Conservation (phyloP, 495 filamentous ascomycete genomes). For the Neurospora sp. region DNA sequence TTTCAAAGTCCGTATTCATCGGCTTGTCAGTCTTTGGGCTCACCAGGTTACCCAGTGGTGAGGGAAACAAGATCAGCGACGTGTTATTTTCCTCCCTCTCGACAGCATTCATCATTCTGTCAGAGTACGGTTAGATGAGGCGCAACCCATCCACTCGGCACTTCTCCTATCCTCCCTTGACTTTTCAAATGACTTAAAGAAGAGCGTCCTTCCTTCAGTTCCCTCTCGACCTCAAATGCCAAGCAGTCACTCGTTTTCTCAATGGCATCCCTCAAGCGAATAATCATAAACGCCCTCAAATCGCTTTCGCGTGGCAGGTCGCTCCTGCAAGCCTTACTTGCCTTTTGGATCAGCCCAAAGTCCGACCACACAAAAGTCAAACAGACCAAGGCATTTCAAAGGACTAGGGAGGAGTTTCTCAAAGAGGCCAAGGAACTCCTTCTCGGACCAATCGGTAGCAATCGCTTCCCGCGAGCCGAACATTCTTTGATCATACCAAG, state of each 20-base stretch:
- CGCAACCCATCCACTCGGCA: background rate
- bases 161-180: background rate
- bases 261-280: constrained; percentile 36
- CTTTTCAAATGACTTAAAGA: constrained; percentile 16
- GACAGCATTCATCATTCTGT: background rate
- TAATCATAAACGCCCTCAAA: constrained; percentile 33
- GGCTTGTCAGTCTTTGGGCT: background rate
- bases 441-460: constrained; percentile 23
- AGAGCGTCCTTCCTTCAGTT: background rate
- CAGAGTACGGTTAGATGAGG: background rate
- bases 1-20: background rate
- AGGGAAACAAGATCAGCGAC: background rate
- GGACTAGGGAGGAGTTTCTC: constrained; percentile 18
- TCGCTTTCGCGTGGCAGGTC: constrained; percentile 42
- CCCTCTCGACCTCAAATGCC: constrained; percentile 20
- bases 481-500: background rate
- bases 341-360: constrained; percentile 36
- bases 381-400: background rate
- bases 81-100: background rate
- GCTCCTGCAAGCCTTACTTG: constrained; percentile 39
- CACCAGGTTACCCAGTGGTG: background rate
- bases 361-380: constrained; percentile 9
- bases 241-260: constrained; percentile 35
- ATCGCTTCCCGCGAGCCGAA: background rate
- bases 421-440: constrained; percentile 28